Evolutionary conservation across 1,284 basidiomycete genomes (phyloP).

Genomic region (Boletus semigastroideus): DNA sequence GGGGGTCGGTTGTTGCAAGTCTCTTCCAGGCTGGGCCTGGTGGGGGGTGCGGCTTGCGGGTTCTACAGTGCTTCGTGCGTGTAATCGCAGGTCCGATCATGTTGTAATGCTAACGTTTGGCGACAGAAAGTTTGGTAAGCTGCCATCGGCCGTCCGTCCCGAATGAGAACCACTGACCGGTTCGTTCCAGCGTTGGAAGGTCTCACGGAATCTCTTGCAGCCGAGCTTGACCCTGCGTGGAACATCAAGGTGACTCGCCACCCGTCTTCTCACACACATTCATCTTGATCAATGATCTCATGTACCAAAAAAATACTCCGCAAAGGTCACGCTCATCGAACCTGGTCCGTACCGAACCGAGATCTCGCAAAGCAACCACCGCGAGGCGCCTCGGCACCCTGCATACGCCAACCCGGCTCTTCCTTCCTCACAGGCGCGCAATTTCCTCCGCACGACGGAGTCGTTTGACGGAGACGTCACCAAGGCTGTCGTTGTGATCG

Average conservation of each 20-base stretch:
- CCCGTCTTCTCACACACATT: not conserved
- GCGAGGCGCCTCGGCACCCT: slow-evolving; percentile 11
- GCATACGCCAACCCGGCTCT: slow-evolving; percentile 20
- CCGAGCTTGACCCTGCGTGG: slow-evolving; percentile 32
- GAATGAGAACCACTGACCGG: not conserved
- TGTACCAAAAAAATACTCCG: not conserved
- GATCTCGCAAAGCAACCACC: slow-evolving; percentile 5
- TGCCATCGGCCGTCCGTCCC: not conserved
- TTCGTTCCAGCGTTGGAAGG: slow-evolving; percentile 29
- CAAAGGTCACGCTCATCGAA: slow-evolving; percentile 23
- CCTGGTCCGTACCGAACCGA: slow-evolving; percentile 26
- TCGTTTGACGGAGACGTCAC: slow-evolving; percentile 13
- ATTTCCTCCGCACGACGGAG: not conserved
- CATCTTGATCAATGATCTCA: not conserved
- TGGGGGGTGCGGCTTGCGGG: slow-evolving; percentile 3
- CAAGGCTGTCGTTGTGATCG: slow-evolving; percentile 20
- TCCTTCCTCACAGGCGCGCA: slow-evolving; percentile 5
- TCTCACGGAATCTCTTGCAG: slow-evolving; percentile 22
- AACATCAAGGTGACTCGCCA: slow-evolving; percentile 28
- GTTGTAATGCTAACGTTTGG: not conserved
- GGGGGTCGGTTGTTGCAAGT: slow-evolving; percentile 37
- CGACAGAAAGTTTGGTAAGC: slow-evolving; percentile 27
- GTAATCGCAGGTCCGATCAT: not conserved
- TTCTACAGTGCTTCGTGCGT: slow-evolving; percentile 31
- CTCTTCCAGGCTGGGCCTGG: slow-evolving; percentile 26